Evolutionary conservation across 306 rosid species (phyloP).

Genomic region (Ormosia semicastrata): DNA sequence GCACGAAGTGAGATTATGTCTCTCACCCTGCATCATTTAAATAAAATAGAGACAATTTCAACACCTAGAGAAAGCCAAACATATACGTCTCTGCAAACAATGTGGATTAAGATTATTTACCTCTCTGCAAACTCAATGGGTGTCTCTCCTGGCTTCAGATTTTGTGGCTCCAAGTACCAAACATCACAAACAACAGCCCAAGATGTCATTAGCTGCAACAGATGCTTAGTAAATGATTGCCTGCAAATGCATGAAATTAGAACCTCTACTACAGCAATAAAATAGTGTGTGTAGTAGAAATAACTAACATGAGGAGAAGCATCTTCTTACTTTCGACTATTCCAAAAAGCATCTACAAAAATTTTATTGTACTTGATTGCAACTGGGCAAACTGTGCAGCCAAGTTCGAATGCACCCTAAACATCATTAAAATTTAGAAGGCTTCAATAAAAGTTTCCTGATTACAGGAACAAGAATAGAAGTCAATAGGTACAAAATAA

Average conservation of each 20-base stretch:
- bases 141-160: conserved; percentile 83
- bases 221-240: conserved; percentile 95
- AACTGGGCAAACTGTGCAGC: conserved; percentile 86
- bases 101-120: conserved; percentile 34
- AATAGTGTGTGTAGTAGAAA: neutral
- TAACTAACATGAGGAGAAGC: conserved; percentile 13
- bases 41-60: neutral
- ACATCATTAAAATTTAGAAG: conserved; percentile 29
- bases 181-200: conserved; percentile 99
- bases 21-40: conserved; percentile 66
- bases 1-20: conserved; percentile 83
- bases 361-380: conserved; percentile 98
- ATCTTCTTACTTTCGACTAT: conserved; percentile 88
- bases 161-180: conserved; percentile 97
- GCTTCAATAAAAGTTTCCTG: conserved; percentile 8
- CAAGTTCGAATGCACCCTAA: conserved; percentile 99
- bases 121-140: conserved; percentile 97
- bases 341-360: conserved; percentile 98
- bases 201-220: conserved; percentile 95
- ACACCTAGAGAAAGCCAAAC: conserved; percentile 2
- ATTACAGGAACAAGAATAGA: conserved; percentile 7
- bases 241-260: conserved; percentile 46
- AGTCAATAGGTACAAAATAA: neutral
- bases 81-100: neutral
- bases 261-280: neutral